Base-by-base conservation (phyloP, 352 stramenopile species). In the Globisporangium barbulae region DNA sequence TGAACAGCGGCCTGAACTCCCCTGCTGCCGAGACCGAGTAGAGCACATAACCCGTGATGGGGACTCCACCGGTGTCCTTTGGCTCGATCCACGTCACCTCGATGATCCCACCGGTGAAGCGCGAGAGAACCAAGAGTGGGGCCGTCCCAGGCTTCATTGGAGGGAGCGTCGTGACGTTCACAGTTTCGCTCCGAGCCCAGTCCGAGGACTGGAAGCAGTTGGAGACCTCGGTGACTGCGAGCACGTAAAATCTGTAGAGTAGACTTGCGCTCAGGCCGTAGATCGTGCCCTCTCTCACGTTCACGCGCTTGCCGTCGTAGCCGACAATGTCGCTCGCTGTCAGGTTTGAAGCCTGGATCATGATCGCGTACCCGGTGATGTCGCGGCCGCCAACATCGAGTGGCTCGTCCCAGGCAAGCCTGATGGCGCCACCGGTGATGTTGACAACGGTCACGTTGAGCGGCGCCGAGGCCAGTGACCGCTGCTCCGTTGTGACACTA, bases 321-420 rank as follows among this genome's bases (percentile, higher is more conserved):
- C 69, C 78, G n/a, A 88, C 30, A 0, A 65, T 13, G 35, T 69
- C 67, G 9, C 19, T 53, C 1, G 25, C 37, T 3, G 22, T 67
- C 2, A 19, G 53, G 12, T 61, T 61, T 0, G 63, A 49, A 0
- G 58, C 58, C 33, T 61, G 64, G 33, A 87, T 63, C 49, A 73
- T 74, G 10, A 89, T 47, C 0, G 57, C 47, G 50, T 91, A 90
- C 1, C 79, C 83, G 2, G 68, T 73, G 48, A 91, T 74, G 31
- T 59, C 52, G 2, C 71, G 69, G 1, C 81, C 83, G 12, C 71
- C 83, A 42, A 85, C 39, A 55, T 91, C 83, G 0, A 85, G 61
- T 5, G 83, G 80, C n/a, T 85, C 79, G 1, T 65, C 53, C 83
- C 83, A 91, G 1, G 30, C 33, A 21, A 91, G 25, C 3, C 52